phyloP scores from a whole-genome alignment of 768 basidiomycete genomes.

The Tylopilus sp. region DNA sequence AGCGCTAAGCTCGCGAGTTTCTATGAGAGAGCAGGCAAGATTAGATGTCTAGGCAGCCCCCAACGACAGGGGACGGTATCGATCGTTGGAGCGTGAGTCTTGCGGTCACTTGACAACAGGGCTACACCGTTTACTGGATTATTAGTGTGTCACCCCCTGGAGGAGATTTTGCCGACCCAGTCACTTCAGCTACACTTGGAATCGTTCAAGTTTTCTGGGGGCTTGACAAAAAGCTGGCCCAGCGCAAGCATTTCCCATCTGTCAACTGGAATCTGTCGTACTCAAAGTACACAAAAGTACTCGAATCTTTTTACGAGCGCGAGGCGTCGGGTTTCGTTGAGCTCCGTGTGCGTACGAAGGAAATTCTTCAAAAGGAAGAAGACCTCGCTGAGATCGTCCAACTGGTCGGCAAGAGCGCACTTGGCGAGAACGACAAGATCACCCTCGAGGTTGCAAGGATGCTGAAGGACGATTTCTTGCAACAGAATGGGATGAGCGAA shows the following conservation, averaged over 20 bases:
- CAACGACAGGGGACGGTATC: conserved; percentile 89
- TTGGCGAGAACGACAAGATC: conserved; percentile 97
- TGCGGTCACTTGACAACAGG: neutral
- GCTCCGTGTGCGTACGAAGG: conserved; percentile 87
- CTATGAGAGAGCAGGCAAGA: conserved; percentile 98
- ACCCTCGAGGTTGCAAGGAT: conserved; percentile 95
- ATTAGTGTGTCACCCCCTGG: conserved; percentile 94
- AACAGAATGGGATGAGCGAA: conserved; percentile 98
- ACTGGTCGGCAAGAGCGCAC: conserved; percentile 96
- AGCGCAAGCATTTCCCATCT: conserved; percentile 99
- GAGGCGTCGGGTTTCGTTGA: conserved; percentile 95
- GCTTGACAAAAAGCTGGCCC: conserved; percentile 97
- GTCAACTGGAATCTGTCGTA: conserved; percentile 99
- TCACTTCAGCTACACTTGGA: conserved; percentile 94
- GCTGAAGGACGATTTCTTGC: conserved; percentile 96
- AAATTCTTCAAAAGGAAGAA: conserved; percentile 97
- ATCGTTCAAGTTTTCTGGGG: conserved; percentile 99
- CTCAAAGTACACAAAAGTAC: conserved; percentile 94
- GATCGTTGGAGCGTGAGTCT: conserved; percentile 94
- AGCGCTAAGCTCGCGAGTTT: conserved; percentile 94
- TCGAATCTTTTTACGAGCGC: conserved; percentile 89
- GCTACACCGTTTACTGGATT: conserved; percentile 8
- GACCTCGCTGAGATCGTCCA: conserved; percentile 99
- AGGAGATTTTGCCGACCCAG: conserved; percentile 99
- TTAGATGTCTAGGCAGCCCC: conserved; percentile 88